These are phyloP conservation scores for Typha latifolia DNA, from an alignment of 176 grass and related monocot species.

Conservation along the genomic window DNA sequence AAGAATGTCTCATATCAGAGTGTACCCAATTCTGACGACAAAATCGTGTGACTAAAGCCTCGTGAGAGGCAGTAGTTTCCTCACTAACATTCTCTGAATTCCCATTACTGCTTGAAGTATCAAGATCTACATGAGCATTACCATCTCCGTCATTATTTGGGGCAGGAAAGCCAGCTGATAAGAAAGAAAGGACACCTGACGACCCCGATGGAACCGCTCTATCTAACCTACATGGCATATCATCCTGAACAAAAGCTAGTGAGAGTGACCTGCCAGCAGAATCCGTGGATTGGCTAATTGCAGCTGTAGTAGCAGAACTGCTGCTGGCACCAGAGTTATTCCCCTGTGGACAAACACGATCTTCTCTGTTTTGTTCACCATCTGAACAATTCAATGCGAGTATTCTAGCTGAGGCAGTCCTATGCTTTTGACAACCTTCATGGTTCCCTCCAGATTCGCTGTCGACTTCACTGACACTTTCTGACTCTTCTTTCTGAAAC, in stretches of 20 bases:
- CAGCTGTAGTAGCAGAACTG: background rate
- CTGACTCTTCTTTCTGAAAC: background rate
- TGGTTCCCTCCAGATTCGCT: constrained; percentile 20
- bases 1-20: constrained; percentile 42
- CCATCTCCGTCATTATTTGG: constrained; percentile 35
- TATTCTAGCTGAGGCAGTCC: constrained; percentile 24
- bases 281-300: constrained; percentile 17
- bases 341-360: constrained; percentile 20
- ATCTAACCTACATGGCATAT: constrained; percentile 63
- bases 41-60: constrained; percentile 5
- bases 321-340: constrained; percentile 30
- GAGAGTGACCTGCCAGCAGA: constrained; percentile 27
- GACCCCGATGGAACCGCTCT: constrained; percentile 84
- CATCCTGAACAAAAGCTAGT: constrained; percentile 28
- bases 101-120: constrained; percentile 11
- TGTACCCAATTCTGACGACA: constrained; percentile 48
- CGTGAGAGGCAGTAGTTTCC: constrained; percentile 30
- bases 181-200: constrained; percentile 43
- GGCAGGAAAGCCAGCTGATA: constrained; percentile 38
- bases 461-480: constrained; percentile 15
- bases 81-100: constrained; percentile 26
- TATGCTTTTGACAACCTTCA: constrained; percentile 23
- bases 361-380: constrained; percentile 23
- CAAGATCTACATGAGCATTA: background rate
- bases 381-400: constrained; percentile 23